Percentiles rank a stretch among this genome's conserved stretches.
Evolutionary conservation across 2,329 filamentous ascomycete genomes (phyloP).

Genomic region (Fonsecaea monophora): DNA sequence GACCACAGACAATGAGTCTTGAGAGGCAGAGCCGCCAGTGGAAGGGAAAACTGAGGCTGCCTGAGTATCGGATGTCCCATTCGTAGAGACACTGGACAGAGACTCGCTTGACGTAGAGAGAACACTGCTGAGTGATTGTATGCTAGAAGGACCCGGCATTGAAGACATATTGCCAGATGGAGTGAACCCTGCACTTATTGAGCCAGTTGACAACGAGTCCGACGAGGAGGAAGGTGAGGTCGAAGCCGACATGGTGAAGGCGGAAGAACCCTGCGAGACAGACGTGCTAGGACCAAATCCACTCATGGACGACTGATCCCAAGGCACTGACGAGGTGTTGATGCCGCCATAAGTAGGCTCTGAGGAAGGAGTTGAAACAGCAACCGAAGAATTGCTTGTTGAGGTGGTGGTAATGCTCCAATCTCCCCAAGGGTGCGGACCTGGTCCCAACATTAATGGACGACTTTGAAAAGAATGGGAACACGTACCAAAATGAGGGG

Average conservation of each 20-base stretch:
- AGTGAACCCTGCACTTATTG: not conserved
- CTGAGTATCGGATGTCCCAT: conserved; percentile 3
- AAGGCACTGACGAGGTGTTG: not conserved
- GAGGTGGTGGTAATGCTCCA: conserved; percentile 5
- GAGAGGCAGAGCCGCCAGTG: not conserved
- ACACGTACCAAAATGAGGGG: not conserved
- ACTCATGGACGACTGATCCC: not conserved
- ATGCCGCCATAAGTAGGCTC: not conserved
- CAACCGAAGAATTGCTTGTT: not conserved
- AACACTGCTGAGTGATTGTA: not conserved
- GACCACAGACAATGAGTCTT: not conserved
- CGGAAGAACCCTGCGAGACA: not conserved
- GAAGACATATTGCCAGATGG: not conserved
- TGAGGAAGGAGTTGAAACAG: not conserved
- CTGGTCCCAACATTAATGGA: not conserved
- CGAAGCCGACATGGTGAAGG: not conserved
- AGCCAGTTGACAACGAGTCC: not conserved
- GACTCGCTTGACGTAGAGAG: not conserved
- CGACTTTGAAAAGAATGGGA: not conserved
- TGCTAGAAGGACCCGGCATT: not conserved
- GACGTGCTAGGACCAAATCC: not conserved
- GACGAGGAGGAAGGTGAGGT: not conserved
- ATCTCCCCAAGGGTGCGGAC: conserved; percentile 7
- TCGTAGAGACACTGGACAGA: not conserved
- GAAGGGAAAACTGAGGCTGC: conserved; percentile 1